phyloP scores from a whole-genome alignment of 305 asterid genomes.

The Ilex paraguariensis region DNA sequence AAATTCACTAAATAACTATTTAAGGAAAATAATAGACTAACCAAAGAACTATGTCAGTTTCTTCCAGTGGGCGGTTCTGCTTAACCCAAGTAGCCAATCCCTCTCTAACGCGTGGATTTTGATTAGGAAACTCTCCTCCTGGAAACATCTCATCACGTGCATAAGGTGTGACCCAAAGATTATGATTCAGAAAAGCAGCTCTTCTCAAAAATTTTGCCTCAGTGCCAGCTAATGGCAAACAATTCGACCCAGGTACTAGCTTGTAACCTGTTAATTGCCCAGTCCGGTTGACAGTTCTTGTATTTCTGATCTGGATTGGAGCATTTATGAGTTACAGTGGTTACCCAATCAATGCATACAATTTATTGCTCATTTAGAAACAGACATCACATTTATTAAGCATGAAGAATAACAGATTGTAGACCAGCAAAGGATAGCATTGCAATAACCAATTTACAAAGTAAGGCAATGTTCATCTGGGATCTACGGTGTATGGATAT shows the following conservation, averaged over 20 bases:
- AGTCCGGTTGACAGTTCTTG: conserved; percentile 38
- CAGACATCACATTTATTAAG: too few relatives aligned
- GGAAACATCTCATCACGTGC: conserved; percentile 33
- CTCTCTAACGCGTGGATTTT: conserved; percentile 39
- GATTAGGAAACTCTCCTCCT: conserved; percentile 43
- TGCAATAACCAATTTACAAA: too few relatives aligned
- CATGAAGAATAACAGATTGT: too few relatives aligned
- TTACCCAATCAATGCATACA: too few relatives aligned
- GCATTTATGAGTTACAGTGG: not conserved
- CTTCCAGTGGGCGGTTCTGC: conserved; percentile 35
- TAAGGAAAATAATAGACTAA: conserved; percentile 17
- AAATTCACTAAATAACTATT: too few relatives aligned
- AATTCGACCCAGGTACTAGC: conserved; percentile 39
- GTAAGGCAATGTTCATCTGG: too few relatives aligned
- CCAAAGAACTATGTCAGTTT: conserved; percentile 38
- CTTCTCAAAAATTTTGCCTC: conserved; percentile 38
- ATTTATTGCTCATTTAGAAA: too few relatives aligned
- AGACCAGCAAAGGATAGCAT: too few relatives aligned
- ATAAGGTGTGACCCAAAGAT: conserved; percentile 39
- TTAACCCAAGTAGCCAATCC: conserved; percentile 40
- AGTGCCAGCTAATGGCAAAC: conserved; percentile 32
- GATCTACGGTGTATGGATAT: too few relatives aligned
- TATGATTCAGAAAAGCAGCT: conserved; percentile 37
- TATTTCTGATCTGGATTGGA: conserved; percentile 26
- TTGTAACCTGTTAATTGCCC: conserved; percentile 39